A percentile compares a stretch with the other conserved stretches of the same genome.
phyloP scores from a whole-genome alignment of 257 asterid species.

The Solanum sejunctum region DNA sequence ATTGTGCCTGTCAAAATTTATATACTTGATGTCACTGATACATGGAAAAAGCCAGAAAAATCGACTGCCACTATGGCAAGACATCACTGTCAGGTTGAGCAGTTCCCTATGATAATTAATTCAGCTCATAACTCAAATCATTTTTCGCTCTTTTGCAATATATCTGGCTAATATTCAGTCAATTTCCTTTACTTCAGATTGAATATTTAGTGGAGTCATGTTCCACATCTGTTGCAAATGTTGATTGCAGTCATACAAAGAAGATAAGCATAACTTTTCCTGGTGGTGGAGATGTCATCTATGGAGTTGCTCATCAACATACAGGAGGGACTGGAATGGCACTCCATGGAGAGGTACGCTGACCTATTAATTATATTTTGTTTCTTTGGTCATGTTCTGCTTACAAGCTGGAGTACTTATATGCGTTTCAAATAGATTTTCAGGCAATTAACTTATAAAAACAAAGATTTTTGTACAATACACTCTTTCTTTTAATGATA shows the following conservation, averaged over 20 bases:
- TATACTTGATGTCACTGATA: slow-evolving; percentile 34
- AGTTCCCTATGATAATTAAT: not conserved
- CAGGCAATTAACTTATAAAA: not conserved
- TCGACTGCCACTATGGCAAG: not conserved
- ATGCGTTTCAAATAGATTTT: not conserved
- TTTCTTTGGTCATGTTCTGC: not conserved
- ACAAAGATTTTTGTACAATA: not conserved
- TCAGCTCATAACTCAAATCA: not conserved
- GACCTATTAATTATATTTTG: not conserved
- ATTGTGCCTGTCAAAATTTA: slow-evolving; percentile 28
- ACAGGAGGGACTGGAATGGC: slow-evolving; percentile 43
- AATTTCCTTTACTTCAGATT: slow-evolving; percentile 26
- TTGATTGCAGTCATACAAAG: slow-evolving; percentile 25
- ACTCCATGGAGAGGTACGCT: slow-evolving; percentile 56
- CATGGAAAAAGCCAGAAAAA: slow-evolving; percentile 15
- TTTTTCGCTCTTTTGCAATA: not conserved
- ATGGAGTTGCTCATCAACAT: slow-evolving; percentile 74
- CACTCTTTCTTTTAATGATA: not conserved
- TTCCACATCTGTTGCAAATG: slow-evolving; percentile 12
- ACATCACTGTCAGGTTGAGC: slow-evolving; percentile 25
- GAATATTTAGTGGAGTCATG: slow-evolving; percentile 49
- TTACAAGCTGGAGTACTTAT: not conserved
- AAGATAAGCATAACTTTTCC: slow-evolving; percentile 24
- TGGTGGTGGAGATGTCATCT: slow-evolving; percentile 48
- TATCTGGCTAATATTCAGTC: not conserved